Conservation (phyloP, 2,329 filamentous ascomycete species). For the Sporothrix pseudoabietina region DNA sequence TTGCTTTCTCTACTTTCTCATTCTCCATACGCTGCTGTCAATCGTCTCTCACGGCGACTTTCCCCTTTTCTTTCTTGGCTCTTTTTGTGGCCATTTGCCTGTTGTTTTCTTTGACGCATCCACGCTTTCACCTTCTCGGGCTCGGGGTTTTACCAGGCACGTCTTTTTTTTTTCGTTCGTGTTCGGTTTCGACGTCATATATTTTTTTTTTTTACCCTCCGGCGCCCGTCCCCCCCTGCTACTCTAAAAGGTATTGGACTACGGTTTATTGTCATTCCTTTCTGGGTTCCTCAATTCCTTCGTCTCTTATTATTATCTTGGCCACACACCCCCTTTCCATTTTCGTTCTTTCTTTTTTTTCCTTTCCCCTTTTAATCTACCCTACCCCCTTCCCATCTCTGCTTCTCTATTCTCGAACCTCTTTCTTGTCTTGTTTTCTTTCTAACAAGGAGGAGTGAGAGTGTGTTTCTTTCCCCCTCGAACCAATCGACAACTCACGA, state of each 20-base stretch:
- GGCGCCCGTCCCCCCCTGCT: background rate
- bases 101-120: background rate
- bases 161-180: constrained; percentile 6
- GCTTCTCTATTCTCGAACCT: background rate
- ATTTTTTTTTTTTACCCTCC: background rate
- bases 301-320: background rate
- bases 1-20: background rate
- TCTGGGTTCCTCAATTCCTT: background rate
- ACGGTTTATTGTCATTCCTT: background rate
- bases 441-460: background rate
- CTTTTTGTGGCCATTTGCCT: background rate
- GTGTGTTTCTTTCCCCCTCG: background rate
- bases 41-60: background rate
- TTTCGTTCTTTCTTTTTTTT: background rate
- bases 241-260: background rate
- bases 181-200: constrained; percentile 27
- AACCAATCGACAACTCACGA: constrained; percentile 4
- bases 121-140: constrained; percentile 10
- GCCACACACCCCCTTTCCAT: background rate
- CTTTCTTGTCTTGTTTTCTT: background rate
- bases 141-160: constrained; percentile 23
- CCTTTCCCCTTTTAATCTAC: background rate
- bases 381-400: background rate
- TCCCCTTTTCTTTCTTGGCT: background rate
- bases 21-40: background rate